These are phyloP conservation scores for Lentinula aciculospora DNA, from an alignment of 768 basidiomycete genomes.

Conservation along the genomic window DNA sequence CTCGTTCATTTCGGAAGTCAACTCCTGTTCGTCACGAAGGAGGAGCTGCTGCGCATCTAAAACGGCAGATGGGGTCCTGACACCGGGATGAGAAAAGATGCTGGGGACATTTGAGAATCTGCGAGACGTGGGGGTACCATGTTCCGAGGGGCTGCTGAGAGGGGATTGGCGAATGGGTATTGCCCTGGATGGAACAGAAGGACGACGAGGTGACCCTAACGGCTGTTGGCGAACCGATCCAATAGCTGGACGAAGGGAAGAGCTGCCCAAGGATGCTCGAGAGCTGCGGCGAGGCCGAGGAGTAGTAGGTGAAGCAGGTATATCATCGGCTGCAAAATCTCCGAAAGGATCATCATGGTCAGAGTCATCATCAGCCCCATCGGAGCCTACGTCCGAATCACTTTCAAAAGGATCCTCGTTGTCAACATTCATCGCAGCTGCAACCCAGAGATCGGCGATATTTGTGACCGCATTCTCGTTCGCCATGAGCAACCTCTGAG, in stretches of 20 bases:
- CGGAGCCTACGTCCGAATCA: constrained; percentile 39
- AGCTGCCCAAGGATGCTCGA: constrained; percentile 8
- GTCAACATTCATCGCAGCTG: constrained; percentile 92
- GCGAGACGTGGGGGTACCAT: constrained; percentile 35
- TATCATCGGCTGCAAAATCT: constrained; percentile 16
- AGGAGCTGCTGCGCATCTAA: constrained; percentile 64
- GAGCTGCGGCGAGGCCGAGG: constrained; percentile 13
- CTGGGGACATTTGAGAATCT: constrained; percentile 60
- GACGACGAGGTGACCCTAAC: constrained; percentile 24
- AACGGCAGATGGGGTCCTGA: constrained; percentile 72
- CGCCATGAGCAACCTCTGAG: constrained; percentile 83
- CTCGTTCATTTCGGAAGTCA: constrained; percentile 14
- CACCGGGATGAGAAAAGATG: constrained; percentile 82
- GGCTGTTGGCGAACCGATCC: constrained; percentile 20
- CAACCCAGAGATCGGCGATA: constrained; percentile 96
- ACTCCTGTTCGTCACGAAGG: constrained; percentile 31
- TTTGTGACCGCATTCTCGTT: constrained; percentile 94
- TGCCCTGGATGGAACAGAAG: constrained; percentile 12
- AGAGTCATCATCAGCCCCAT: constrained; percentile 26
- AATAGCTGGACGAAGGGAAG: constrained; percentile 1
- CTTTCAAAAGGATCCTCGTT: constrained; percentile 77
- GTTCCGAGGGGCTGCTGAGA: constrained; percentile 23
- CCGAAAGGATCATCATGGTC: constrained; percentile 23
- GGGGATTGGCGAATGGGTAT: constrained; percentile 17
- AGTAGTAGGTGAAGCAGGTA: constrained; percentile 16